Percentiles rank a stretch among this genome's conserved stretches.
phyloP scores from a whole-genome alignment of 768 basidiomycete genomes.

The Tricholoma matsutake region DNA sequence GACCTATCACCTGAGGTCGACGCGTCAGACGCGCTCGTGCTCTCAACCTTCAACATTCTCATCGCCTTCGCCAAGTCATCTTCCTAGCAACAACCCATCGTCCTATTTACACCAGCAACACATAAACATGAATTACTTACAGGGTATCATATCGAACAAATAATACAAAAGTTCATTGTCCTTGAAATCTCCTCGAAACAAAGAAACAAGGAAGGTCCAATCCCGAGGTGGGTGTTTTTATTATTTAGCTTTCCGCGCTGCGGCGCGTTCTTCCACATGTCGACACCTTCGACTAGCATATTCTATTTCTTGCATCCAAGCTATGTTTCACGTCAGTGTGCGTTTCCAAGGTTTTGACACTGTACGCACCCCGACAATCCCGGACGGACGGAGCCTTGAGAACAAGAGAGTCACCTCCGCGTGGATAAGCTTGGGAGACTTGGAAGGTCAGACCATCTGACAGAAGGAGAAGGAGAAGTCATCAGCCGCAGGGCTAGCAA shows the following conservation, averaged over 20 bases:
- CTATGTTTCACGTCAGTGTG: conserved; percentile 11
- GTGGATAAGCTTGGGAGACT: conserved; percentile 61
- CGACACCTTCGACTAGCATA: conserved; percentile 35
- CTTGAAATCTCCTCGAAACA: no score
- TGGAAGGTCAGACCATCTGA: conserved; percentile 71
- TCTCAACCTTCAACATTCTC: no score
- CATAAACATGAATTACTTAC: not conserved
- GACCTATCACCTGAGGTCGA: no score
- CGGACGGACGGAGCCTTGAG: conserved; percentile 34
- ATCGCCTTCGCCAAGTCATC: no score
- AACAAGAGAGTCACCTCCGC: conserved; percentile 68
- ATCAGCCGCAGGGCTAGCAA: not conserved
- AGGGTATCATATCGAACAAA: not conserved
- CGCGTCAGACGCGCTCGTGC: no score
- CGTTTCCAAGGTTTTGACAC: not conserved
- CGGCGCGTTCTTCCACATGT: conserved; percentile 29
- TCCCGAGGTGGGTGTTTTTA: not conserved
- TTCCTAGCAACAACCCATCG: no score
- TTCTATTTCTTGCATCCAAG: conserved; percentile 31
- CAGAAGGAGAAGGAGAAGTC: not conserved
- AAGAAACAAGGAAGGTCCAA: no score
- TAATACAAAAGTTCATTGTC: no score
- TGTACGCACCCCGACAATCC: conserved; percentile 15
- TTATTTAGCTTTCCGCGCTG: conserved; percentile 14
- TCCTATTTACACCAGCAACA: no score